Conservation (phyloP, 192 early-diverging fungal species). For the Coemansia furcata region DNA sequence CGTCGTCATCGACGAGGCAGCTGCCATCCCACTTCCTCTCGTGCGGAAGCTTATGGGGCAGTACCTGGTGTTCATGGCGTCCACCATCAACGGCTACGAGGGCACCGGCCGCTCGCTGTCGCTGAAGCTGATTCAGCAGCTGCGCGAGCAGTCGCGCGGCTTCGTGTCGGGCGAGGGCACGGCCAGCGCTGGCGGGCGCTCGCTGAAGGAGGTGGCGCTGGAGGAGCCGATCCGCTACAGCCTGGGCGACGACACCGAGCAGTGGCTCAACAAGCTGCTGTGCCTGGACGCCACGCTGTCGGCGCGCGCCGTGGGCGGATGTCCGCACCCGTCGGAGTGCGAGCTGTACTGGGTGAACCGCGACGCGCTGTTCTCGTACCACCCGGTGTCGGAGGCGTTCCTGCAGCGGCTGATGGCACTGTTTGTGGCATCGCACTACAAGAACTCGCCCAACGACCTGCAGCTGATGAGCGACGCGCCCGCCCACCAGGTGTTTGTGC, state of each 20-base stretch:
- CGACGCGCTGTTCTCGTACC: slow-evolving; percentile 97
- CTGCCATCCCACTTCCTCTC: slow-evolving; percentile 93
- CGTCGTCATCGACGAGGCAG: slow-evolving; percentile 98
- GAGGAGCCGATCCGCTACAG: slow-evolving; percentile 95
- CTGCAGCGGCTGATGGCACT: slow-evolving; percentile 97
- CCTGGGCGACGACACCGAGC: slow-evolving; percentile 81
- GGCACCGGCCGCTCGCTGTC: slow-evolving; percentile 97
- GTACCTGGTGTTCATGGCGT: slow-evolving; percentile 97
- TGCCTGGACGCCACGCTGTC: slow-evolving; percentile 88
- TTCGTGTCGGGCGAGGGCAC: slow-evolving; percentile 50
- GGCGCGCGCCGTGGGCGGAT: slow-evolving; percentile 73
- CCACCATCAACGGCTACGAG: slow-evolving; percentile 99
- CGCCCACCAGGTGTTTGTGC: slow-evolving; percentile 95
- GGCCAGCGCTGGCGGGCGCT: slow-evolving; percentile 59
- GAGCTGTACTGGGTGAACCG: slow-evolving; percentile 96
- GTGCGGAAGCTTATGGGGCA: slow-evolving; percentile 91
- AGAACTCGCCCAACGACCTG: slow-evolving; percentile 98
- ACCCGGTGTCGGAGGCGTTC: slow-evolving; percentile 94
- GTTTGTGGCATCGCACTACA: slow-evolving; percentile 99
- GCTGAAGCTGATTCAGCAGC: slow-evolving; percentile 91
- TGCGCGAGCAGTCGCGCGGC: slow-evolving; percentile 88
- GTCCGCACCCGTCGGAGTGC: slow-evolving; percentile 91
- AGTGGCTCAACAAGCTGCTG: slow-evolving; percentile 93
- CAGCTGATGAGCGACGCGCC: slow-evolving; percentile 98
- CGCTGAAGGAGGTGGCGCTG: slow-evolving; percentile 86